A percentile compares a stretch with the other conserved stretches of the same genome.
phyloP scores from a whole-genome alignment of 169 alveolate genomes.

The Plasmodium falciparum region DNA sequence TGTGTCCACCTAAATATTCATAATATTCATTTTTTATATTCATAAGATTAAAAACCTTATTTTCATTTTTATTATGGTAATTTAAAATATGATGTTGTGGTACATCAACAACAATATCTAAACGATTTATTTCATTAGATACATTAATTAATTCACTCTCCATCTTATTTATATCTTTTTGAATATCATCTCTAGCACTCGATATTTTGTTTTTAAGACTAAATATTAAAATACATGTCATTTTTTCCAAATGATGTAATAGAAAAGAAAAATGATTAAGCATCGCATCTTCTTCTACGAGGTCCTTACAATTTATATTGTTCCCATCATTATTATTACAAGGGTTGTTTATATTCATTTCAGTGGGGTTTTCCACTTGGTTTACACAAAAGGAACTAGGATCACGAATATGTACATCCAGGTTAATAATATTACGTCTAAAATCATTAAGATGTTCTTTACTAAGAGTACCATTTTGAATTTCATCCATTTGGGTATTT shows the following conservation, averaged over 20 bases:
- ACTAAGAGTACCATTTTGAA: no score
- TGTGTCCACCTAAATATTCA: slow-evolving; percentile 5
- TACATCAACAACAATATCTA: neutral
- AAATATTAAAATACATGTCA: neutral
- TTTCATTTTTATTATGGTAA: neutral
- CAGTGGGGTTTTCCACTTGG: neutral
- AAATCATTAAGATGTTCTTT: no score
- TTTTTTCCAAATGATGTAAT: slow-evolving; percentile 11
- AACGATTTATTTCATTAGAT: slow-evolving; percentile 25
- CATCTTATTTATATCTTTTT: neutral
- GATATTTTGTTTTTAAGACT: slow-evolving; percentile 12
- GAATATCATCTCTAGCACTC: slow-evolving; percentile 16
- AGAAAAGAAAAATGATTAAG: neutral
- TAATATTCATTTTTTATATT: slow-evolving; percentile 23
- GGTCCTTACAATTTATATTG: neutral
- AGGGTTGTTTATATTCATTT: neutral
- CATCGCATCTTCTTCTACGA: neutral
- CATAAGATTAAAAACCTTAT: slow-evolving; percentile 19
- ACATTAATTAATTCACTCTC: slow-evolving; percentile 4
- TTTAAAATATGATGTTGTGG: neutral
- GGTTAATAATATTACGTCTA: neutral
- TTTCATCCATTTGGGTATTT: neutral
- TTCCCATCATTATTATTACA: neutral
- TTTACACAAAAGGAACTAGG: neutral
- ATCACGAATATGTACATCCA: neutral